phyloP scores from a whole-genome alignment of 352 stramenopile species.

The Phytophthora ramorum region DNA sequence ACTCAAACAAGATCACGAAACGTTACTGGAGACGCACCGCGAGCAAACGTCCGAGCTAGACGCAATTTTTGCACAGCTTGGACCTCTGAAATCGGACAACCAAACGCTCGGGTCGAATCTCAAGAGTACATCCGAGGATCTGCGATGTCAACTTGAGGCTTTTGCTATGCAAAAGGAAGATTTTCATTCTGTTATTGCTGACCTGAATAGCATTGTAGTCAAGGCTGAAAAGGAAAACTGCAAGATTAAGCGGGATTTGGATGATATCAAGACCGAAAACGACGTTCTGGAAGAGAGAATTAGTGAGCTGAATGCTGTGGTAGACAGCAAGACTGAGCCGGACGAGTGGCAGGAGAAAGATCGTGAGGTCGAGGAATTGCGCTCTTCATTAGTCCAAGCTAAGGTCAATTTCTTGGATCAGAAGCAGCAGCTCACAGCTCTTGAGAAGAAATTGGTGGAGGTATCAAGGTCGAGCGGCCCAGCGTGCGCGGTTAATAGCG shows the following conservation, averaged over 20 bases:
- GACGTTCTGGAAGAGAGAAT: slow-evolving; percentile 67
- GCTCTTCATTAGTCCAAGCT: slow-evolving; percentile 65
- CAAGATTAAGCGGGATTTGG: slow-evolving; percentile 45
- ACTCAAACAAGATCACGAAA: slow-evolving; percentile 69
- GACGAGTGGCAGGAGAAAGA: slow-evolving; percentile 56
- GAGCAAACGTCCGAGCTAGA: slow-evolving; percentile 46
- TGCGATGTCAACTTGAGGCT: slow-evolving; percentile 28
- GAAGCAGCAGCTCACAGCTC: slow-evolving; percentile 56
- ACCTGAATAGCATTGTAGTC: slow-evolving; percentile 23
- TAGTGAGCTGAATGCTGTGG: slow-evolving; percentile 45
- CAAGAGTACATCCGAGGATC: slow-evolving; percentile 27
- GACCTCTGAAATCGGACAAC: slow-evolving; percentile 36
- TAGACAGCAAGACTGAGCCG: slow-evolving; percentile 43
- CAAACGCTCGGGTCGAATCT: slow-evolving; percentile 37
- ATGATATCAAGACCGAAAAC: slow-evolving; percentile 62
- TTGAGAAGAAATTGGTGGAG: slow-evolving; percentile 66
- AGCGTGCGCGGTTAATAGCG: slow-evolving; percentile 29
- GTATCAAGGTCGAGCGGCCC: slow-evolving; percentile 46
- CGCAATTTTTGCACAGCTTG: slow-evolving; percentile 34
- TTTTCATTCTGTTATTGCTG: slow-evolving; percentile 35
- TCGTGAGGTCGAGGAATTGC: slow-evolving; percentile 60
- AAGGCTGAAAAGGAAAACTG: slow-evolving; percentile 34
- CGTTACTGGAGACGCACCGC: slow-evolving; percentile 41
- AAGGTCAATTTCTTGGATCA: slow-evolving; percentile 64
- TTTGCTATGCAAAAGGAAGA: slow-evolving; percentile 53